Evolutionary conservation across 2,329 filamentous ascomycete species (phyloP).

Genomic region (Nemania sp.): DNA sequence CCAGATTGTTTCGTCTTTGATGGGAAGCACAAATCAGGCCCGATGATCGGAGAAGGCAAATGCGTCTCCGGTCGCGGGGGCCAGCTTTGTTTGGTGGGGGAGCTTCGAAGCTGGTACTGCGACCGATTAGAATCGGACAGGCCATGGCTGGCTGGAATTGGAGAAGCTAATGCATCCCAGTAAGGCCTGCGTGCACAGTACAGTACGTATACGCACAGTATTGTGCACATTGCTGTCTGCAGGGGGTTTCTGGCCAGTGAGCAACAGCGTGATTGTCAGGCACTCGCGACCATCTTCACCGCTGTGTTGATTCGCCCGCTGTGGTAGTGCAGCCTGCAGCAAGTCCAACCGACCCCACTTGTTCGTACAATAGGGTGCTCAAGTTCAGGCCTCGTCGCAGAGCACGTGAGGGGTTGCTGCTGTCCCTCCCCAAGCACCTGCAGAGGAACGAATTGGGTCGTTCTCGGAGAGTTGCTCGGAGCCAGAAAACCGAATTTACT

Average conservation of each 20-base stretch:
- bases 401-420: conserved; percentile 34
- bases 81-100: conserved; percentile 5
- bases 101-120: conserved; percentile 1
- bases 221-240: neutral
- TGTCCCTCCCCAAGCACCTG: too few species aligned
- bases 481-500: too few species aligned
- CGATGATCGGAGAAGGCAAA: conserved; percentile 36
- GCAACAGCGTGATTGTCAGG: conserved; percentile 20
- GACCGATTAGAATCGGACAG: too few species aligned
- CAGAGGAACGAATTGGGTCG: too few species aligned
- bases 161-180: conserved; percentile 17
- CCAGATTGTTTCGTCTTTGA: conserved; percentile 3
- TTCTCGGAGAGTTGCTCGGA: too few species aligned
- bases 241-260: neutral
- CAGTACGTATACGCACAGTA: too few species aligned
- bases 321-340: too few species aligned
- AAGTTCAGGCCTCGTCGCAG: conserved; percentile 15
- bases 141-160: conserved; percentile 8
- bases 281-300: neutral
- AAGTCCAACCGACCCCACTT: conserved; percentile 7
- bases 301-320: conserved; percentile 9
- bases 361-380: conserved; percentile 5
- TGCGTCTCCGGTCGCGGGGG: conserved; percentile 36
- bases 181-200: neutral
- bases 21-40: conserved; percentile 22